A percentile compares a stretch with the other conserved stretches of the same genome.
phyloP scores from a whole-genome alignment of 495 filamentous ascomycete genomes.

The Talaromyces ruber region DNA sequence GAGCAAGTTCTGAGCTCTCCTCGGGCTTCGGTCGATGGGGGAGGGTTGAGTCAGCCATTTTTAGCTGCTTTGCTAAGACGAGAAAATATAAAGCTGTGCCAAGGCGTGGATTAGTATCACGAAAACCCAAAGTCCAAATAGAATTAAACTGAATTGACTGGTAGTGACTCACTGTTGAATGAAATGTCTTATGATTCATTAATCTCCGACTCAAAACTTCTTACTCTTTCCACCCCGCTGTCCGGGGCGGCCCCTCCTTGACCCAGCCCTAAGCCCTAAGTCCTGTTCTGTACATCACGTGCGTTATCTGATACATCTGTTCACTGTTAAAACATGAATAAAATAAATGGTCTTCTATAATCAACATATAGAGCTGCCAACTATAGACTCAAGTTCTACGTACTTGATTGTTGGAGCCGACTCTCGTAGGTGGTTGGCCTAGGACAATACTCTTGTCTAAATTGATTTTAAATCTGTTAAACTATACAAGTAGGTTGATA shows the following conservation, averaged over 20 bases:
- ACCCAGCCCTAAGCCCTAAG: slow-evolving; percentile 36
- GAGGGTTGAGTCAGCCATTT: slow-evolving; percentile 40
- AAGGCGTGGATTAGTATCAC: background rate
- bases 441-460: background rate
- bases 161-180: slow-evolving; percentile 1
- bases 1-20: slow-evolving; percentile 22
- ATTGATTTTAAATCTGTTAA: background rate
- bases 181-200: background rate
- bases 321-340: background rate
- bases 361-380: background rate
- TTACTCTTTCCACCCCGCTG: background rate
- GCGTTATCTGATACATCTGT: background rate
- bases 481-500: background rate
- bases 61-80: background rate
- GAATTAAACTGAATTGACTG: background rate
- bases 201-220: slow-evolving; percentile 4
- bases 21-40: slow-evolving; percentile 41
- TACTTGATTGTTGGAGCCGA: background rate
- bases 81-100: background rate
- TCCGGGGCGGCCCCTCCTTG: background rate
- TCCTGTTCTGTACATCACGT: slow-evolving; percentile 17
- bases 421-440: background rate
- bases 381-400: background rate
- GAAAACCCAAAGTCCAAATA: background rate
- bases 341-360: too few species aligned